phyloP scores from a whole-genome alignment of 2,329 filamentous ascomycete species.

The Alternaria triticimaculans region DNA sequence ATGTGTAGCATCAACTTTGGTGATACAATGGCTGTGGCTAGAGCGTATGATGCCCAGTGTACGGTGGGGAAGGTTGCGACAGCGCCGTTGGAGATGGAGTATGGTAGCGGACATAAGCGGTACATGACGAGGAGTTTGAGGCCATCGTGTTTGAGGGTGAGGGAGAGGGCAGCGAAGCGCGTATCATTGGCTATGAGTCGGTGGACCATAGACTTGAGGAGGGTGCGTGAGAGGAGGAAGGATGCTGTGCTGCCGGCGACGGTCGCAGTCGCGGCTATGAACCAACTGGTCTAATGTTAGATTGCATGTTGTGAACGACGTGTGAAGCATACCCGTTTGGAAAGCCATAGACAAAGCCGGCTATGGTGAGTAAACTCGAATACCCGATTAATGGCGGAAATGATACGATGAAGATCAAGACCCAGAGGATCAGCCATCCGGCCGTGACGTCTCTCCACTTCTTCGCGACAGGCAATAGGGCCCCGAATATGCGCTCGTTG shows the following conservation, averaged over 20 bases:
- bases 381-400: conserved; percentile 92
- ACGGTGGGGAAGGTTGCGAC: conserved; percentile 93
- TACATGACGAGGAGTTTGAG: conserved; percentile 90
- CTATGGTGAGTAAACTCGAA: conserved; percentile 74
- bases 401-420: conserved; percentile 74
- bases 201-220: conserved; percentile 80
- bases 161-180: conserved; percentile 84
- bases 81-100: conserved; percentile 91
- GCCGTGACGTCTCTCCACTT: conserved; percentile 76
- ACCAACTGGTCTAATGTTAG: conserved; percentile 67
- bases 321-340: conserved; percentile 68
- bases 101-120: conserved; percentile 88
- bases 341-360: conserved; percentile 75
- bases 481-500: conserved; percentile 79
- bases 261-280: conserved; percentile 79
- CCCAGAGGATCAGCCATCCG: conserved; percentile 78
- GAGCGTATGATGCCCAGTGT: conserved; percentile 73
- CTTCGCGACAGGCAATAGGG: conserved; percentile 74
- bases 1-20: conserved; percentile 92
- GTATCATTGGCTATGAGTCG: conserved; percentile 81
- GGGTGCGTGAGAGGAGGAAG: conserved; percentile 79
- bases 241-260: conserved; percentile 78
- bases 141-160: conserved; percentile 90
- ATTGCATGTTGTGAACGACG: conserved; percentile 18
- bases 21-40: conserved; percentile 80